Percentiles rank a stretch among this genome's conserved stretches.
These are phyloP conservation scores for Suhomyces bribrorum DNA, from an alignment of 1,139 yeast genomes.

Conservation along the genomic window DNA sequence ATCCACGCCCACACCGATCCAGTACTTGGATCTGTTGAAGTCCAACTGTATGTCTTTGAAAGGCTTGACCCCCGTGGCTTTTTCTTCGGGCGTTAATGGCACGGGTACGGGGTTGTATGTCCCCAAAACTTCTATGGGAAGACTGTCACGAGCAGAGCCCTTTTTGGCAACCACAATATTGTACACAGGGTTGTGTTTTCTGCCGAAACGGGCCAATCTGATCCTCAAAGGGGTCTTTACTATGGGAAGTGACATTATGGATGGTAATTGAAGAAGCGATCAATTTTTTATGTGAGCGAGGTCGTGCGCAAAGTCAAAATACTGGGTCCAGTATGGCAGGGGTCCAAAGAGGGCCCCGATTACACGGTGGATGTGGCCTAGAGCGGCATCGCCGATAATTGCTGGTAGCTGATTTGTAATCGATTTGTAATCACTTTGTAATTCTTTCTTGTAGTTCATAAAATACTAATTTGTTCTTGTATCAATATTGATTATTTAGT, in stretches of 20 bases:
- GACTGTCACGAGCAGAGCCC: slow-evolving; percentile 70
- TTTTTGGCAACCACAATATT: slow-evolving; percentile 88
- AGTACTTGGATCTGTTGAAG: slow-evolving; percentile 88
- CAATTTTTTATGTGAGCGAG: slow-evolving; percentile 5
- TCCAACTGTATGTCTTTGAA: slow-evolving; percentile 81
- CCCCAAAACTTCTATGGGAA: slow-evolving; percentile 94
- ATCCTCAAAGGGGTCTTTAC: slow-evolving; percentile 50
- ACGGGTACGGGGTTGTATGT: slow-evolving; percentile 86
- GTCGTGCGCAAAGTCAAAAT: too few relatives aligned
- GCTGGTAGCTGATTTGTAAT: too few relatives aligned
- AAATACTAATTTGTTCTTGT: too few relatives aligned
- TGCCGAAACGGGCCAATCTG: slow-evolving; percentile 90
- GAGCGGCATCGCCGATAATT: too few relatives aligned
- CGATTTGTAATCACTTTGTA: too few relatives aligned
- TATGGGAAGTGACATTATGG: slow-evolving; percentile 10
- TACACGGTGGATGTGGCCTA: too few relatives aligned
- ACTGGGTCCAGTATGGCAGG: too few relatives aligned
- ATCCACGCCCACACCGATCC: slow-evolving; percentile 99
- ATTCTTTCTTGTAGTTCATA: too few relatives aligned
- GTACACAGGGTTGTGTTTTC: slow-evolving; percentile 83
- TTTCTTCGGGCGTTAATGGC: slow-evolving; percentile 63
- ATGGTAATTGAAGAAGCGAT: not conserved
- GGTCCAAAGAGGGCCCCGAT: too few relatives aligned
- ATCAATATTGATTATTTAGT: too few relatives aligned
- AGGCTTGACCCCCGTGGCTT: slow-evolving; percentile 55